These are phyloP conservation scores for Stereocaulon alpinum DNA, from an alignment of 495 filamentous ascomycete genomes.

Conservation along the genomic window DNA sequence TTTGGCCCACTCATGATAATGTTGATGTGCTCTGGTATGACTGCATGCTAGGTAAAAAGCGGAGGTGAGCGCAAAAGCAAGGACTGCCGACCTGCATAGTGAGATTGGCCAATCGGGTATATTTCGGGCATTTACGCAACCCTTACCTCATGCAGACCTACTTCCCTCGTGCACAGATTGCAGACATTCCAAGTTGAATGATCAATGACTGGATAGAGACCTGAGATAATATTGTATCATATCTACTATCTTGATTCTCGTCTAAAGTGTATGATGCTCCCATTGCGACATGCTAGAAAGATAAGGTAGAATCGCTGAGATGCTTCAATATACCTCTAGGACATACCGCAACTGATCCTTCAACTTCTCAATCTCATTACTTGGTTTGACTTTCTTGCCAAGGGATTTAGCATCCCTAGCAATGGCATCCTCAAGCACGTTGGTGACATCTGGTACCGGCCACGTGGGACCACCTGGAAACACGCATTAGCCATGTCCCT, in stretches of 20 bases:
- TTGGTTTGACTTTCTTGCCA: conserved; percentile 73
- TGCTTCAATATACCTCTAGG: conserved; percentile 72
- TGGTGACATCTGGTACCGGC: conserved; percentile 97
- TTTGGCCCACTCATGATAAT: neutral
- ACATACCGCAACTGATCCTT: conserved; percentile 95
- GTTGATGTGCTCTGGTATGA: neutral
- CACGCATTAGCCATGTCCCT: neutral
- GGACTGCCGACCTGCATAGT: neutral
- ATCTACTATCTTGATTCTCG: neutral
- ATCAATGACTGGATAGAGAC: too few relatives aligned
- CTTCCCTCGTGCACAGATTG: neutral
- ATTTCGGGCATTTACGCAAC: conserved; percentile 4
- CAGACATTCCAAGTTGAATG: too few relatives aligned
- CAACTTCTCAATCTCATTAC: conserved; percentile 88
- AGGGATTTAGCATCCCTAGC: conserved; percentile 55
- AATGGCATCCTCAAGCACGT: conserved; percentile 87
- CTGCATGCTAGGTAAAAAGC: neutral
- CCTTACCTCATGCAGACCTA: neutral
- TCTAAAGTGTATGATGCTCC: too few relatives aligned
- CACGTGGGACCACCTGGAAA: conserved; percentile 65
- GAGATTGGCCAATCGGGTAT: conserved; percentile 12
- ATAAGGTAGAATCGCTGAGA: neutral
- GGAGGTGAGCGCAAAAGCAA: conserved; percentile 7
- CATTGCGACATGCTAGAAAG: neutral
- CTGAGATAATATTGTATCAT: too few relatives aligned